A percentile compares a stretch with the other conserved stretches of the same genome.
Conservation (phyloP, 106 monocot genomes). For the Vanilla planifolia region DNA sequence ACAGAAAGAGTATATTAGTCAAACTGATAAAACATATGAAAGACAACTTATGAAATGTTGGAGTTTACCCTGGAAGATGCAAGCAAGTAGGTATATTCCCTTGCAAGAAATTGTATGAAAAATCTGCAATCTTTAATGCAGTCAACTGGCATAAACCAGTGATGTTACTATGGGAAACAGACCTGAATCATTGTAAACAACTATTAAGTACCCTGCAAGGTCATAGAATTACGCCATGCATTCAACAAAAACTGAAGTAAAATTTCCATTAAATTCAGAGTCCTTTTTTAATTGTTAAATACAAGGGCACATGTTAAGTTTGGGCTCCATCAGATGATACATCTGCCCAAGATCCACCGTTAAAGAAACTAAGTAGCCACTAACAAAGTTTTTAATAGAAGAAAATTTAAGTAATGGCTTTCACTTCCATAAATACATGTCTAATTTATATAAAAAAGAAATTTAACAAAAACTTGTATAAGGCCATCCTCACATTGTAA, state of each 20-base stretch:
- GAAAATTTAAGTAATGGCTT: too few relatives aligned
- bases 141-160: constrained; percentile 45
- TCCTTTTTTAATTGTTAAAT: too few relatives aligned
- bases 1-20: constrained; percentile 5
- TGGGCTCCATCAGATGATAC: too few relatives aligned
- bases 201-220: neutral
- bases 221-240: neutral
- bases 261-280: too few relatives aligned
- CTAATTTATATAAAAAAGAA: too few relatives aligned
- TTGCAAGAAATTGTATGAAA: constrained; percentile 78
- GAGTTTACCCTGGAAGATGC: constrained; percentile 49
- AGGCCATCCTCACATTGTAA: too few relatives aligned
- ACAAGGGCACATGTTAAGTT: too few relatives aligned
- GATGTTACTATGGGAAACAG: constrained; percentile 9
- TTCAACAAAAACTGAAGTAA: neutral
- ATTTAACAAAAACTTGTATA: too few relatives aligned
- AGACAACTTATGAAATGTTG: neutral
- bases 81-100: constrained; percentile 77
- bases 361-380: too few relatives aligned
- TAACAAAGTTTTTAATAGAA: too few relatives aligned
- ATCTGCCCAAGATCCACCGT: too few relatives aligned
- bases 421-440: too few relatives aligned
- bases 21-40: constrained; percentile 10
- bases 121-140: constrained; percentile 48
- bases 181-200: constrained; percentile 21